These are phyloP conservation scores for Melocanna baccifera DNA, from an alignment of 176 grass and related monocot genomes.

Conservation along the genomic window DNA sequence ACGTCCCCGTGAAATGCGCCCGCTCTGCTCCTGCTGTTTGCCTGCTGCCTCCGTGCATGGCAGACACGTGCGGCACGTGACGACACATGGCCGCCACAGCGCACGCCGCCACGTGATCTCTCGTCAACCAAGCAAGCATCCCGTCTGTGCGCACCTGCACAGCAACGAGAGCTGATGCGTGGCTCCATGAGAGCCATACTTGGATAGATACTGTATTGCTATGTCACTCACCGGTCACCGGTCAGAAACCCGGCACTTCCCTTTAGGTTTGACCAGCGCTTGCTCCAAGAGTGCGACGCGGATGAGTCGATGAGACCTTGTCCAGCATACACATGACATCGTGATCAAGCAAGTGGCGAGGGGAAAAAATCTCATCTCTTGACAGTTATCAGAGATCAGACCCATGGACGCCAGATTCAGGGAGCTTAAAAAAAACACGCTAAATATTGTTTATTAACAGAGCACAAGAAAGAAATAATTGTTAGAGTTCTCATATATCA, in stretches of 20 bases:
- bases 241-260: too few species aligned
- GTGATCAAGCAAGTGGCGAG: too few species aligned
- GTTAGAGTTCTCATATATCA: constrained; percentile 7
- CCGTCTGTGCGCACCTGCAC: background rate
- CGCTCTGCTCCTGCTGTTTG: too few species aligned
- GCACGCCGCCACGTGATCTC: background rate
- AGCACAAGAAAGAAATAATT: background rate
- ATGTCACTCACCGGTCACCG: too few species aligned
- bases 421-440: background rate
- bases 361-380: background rate
- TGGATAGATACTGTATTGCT: background rate
- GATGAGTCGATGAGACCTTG: background rate
- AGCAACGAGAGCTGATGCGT: too few species aligned
- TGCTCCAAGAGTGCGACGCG: background rate
- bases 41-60: background rate
- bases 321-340: background rate
- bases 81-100: background rate
- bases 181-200: too few species aligned
- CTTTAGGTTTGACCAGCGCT: background rate
- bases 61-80: constrained; percentile 11
- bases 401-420: background rate
- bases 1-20: too few species aligned
- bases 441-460: constrained; percentile 37
- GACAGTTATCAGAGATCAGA: background rate
- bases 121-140: background rate